These are phyloP conservation scores for Saccharum officinarum DNA, from an alignment of 176 grass and related monocot genomes.

Conservation along the genomic window DNA sequence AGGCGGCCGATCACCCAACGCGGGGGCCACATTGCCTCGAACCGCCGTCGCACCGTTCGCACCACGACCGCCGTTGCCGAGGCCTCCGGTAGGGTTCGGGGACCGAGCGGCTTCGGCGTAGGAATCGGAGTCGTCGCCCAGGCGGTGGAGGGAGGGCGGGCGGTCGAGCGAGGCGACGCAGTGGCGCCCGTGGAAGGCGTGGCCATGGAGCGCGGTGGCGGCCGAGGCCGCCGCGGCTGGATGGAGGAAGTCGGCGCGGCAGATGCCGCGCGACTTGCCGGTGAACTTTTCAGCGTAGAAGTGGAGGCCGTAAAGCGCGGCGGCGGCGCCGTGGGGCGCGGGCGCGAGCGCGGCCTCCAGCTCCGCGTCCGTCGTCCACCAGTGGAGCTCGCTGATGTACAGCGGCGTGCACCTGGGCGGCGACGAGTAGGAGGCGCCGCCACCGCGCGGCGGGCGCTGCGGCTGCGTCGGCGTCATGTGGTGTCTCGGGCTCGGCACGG, in stretches of 20 bases:
- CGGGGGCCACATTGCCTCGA: constrained; percentile 31
- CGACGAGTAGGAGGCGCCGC: neutral
- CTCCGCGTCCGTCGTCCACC: constrained; percentile 69
- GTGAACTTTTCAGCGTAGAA: constrained; percentile 54
- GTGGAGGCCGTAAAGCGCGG: constrained; percentile 38
- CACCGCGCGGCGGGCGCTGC: neutral
- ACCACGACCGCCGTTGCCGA: neutral
- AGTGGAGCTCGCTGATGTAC: constrained; percentile 60
- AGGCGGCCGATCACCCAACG: constrained; percentile 23
- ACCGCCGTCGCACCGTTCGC: neutral
- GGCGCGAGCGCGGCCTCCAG: constrained; percentile 58
- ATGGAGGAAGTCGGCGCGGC: constrained; percentile 45
- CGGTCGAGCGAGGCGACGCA: constrained; percentile 52
- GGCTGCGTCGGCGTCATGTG: neutral
- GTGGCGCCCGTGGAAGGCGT: constrained; percentile 41
- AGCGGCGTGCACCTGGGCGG: constrained; percentile 26
- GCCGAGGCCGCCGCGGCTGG: constrained; percentile 32
- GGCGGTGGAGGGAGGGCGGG: constrained; percentile 7
- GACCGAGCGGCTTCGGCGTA: neutral
- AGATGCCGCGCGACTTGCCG: constrained; percentile 56
- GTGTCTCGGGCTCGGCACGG: neutral
- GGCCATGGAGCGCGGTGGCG: constrained; percentile 44
- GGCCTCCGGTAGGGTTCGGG: neutral
- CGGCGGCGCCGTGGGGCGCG: constrained; percentile 34
- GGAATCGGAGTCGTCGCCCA: neutral